Percentiles rank a stretch among this genome's conserved stretches.
Evolutionary conservation across 176 grass and related monocot species (phyloP).

Genomic region (Rhynchospora pubera): DNA sequence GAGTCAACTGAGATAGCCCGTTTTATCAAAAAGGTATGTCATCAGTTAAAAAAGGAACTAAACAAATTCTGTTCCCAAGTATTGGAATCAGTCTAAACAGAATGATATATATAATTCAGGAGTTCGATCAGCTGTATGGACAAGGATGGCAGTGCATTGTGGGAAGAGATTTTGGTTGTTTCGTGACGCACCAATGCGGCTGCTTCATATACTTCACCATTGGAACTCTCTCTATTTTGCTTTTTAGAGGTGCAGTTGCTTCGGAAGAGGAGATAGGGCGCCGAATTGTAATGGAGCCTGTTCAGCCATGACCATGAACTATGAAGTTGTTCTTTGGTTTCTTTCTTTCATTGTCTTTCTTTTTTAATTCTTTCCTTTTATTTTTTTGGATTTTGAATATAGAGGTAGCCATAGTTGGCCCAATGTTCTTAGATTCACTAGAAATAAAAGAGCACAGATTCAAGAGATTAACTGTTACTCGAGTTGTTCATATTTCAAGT

Average conservation of each 20-base stretch:
- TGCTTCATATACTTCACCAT: conserved; percentile 67
- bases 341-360: too few relatives aligned
- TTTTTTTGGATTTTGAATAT: not conserved
- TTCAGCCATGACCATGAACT: conserved; percentile 27
- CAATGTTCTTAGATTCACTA: not conserved
- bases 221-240: conserved; percentile 52
- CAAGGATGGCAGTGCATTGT: conserved; percentile 62
- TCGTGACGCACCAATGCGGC: conserved; percentile 44
- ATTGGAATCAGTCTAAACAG: not conserved
- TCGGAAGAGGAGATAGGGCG: not conserved
- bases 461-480: not conserved
- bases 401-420: not conserved
- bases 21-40: conserved; percentile 51
- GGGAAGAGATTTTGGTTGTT: conserved; percentile 50
- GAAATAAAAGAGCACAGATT: not conserved
- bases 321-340: not conserved
- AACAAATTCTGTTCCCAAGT: not conserved
- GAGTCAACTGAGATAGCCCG: conserved; percentile 46
- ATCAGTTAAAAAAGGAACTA: not conserved
- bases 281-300: not conserved
- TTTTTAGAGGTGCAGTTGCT: conserved; percentile 31
- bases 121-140: conserved; percentile 38
- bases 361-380: not conserved
- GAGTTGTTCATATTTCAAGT: not conserved
- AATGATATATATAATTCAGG: conserved; percentile 16